phyloP scores from a whole-genome alignment of 2,329 filamentous ascomycete species.

The Fusarium incarnatum region DNA sequence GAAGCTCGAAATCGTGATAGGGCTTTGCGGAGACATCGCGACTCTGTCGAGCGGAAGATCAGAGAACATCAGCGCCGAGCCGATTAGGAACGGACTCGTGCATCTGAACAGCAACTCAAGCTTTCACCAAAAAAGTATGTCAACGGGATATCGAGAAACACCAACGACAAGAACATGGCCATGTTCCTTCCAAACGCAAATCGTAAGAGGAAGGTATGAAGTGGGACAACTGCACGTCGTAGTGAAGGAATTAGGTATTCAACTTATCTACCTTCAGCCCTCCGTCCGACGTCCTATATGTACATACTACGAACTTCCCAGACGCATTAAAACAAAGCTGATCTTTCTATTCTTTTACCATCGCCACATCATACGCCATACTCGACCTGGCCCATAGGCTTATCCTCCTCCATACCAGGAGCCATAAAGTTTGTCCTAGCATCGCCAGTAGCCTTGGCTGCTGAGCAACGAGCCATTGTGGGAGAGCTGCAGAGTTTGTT shows the following conservation, averaged over 20 bases:
- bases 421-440: slow-evolving; percentile 84
- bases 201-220: slow-evolving; percentile 17
- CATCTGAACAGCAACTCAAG: not conserved
- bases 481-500: slow-evolving; percentile 75
- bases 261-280: slow-evolving; percentile 50
- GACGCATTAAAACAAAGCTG: slow-evolving; percentile 49
- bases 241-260: slow-evolving; percentile 44
- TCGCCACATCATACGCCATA: slow-evolving; percentile 63
- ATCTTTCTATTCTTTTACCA: slow-evolving; percentile 54
- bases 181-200: slow-evolving; percentile 36
- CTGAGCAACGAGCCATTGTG: slow-evolving; percentile 97
- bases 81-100: slow-evolving; percentile 33
- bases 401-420: slow-evolving; percentile 73
- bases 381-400: slow-evolving; percentile 70
- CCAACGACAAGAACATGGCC: slow-evolving; percentile 27
- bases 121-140: slow-evolving; percentile 16
- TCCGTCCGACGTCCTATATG: slow-evolving; percentile 53
- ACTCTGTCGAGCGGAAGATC: slow-evolving; percentile 40
- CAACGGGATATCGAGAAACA: slow-evolving; percentile 6
- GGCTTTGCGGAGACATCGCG: slow-evolving; percentile 29
- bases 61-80: slow-evolving; percentile 35
- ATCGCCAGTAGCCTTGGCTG: slow-evolving; percentile 86
- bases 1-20: slow-evolving; percentile 44
- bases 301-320: slow-evolving; percentile 53
- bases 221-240: slow-evolving; percentile 25